These are phyloP conservation scores for Gossypium turneri DNA, from an alignment of 345 rosid species.

Conservation along the genomic window DNA sequence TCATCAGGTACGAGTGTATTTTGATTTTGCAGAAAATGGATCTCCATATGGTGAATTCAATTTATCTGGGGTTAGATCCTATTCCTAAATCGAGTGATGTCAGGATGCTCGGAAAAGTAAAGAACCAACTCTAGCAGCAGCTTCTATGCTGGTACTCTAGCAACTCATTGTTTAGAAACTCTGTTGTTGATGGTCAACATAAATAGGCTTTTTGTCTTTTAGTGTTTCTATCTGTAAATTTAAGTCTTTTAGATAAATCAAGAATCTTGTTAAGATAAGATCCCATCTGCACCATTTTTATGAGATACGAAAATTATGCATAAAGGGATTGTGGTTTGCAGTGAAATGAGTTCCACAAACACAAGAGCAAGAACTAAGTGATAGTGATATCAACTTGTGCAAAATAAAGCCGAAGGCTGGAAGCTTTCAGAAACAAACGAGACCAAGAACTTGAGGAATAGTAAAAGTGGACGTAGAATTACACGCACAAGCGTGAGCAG, in stretches of 20 bases:
- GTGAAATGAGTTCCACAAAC: background rate
- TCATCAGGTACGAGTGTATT: background rate
- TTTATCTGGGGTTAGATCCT: background rate
- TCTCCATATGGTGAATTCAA: background rate
- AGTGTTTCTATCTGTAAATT: background rate
- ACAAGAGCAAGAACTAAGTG: background rate
- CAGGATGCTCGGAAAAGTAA: background rate
- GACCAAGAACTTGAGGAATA: background rate
- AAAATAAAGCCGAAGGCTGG: background rate
- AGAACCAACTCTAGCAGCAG: conserved; percentile 1
- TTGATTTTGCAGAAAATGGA: conserved; percentile 6
- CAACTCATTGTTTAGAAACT: background rate
- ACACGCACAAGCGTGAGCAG: background rate
- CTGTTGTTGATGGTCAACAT: background rate
- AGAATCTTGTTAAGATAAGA: background rate
- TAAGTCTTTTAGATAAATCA: background rate
- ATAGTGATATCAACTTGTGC: background rate
- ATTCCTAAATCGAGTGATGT: background rate
- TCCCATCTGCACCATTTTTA: background rate
- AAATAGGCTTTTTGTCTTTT: background rate
- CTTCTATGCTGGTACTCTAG: background rate
- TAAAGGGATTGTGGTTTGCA: background rate
- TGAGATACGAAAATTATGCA: background rate
- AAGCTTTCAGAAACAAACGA: background rate
- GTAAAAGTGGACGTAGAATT: background rate